phyloP scores from a whole-genome alignment of 352 stramenopile species.

The Phytophthora macrochlamydospora region DNA sequence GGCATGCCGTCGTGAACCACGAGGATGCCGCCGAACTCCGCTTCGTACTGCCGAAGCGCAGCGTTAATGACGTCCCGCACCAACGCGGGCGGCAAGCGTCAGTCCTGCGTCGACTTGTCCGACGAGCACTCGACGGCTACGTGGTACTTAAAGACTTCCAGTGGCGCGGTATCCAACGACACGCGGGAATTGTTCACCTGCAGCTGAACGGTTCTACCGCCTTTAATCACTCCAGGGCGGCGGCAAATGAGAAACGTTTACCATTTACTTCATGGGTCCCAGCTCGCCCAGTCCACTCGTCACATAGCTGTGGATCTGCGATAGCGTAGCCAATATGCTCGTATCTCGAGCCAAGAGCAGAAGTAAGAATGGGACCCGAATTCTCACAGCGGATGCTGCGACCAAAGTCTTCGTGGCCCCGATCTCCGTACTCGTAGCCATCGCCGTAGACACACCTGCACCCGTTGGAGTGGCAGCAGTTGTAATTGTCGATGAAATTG shows the following conservation, averaged over 20 bases:
- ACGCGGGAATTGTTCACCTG: conserved; percentile 73
- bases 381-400: no score
- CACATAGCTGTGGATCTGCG: conserved; percentile 52
- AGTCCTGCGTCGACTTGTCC: conserved; percentile 43
- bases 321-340: conserved; percentile 54
- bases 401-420: no score
- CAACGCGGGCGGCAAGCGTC: conserved; percentile 47
- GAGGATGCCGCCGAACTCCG: conserved; percentile 55
- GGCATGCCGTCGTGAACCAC: conserved; percentile 74
- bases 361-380: no score
- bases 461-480: no score
- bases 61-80: conserved; percentile 71
- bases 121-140: conserved; percentile 58
- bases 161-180: conserved; percentile 39
- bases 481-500: no score
- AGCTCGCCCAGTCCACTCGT: conserved; percentile 51
- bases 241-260: conserved; percentile 49
- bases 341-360: conserved; percentile 44
- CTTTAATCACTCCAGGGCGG: conserved; percentile 40
- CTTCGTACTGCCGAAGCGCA: conserved; percentile 51
- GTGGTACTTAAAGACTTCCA: conserved; percentile 81
- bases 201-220: conserved; percentile 46
- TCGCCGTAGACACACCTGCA: no score
- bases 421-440: no score
- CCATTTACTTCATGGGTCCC: conserved; percentile 40